phyloP scores from a whole-genome alignment of 2,329 filamentous ascomycete genomes.

The Dendryphion nanum region DNA sequence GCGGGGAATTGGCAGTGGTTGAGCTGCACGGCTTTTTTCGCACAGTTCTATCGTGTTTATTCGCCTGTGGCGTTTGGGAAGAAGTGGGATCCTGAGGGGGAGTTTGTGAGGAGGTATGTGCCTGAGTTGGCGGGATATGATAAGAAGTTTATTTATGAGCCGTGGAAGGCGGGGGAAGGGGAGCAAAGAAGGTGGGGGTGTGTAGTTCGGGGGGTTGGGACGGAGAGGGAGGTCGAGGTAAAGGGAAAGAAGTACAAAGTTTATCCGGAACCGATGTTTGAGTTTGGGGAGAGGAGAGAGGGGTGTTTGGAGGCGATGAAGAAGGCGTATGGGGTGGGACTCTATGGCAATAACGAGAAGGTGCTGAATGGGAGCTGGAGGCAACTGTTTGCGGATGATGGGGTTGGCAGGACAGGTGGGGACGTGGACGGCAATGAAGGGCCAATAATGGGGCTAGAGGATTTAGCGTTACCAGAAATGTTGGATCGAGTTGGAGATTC shows the following conservation, averaged over 20 bases:
- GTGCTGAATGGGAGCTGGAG: constrained; percentile 63
- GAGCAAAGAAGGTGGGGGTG: constrained; percentile 71
- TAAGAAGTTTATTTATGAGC: constrained; percentile 75
- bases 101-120: constrained; percentile 63
- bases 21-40: constrained; percentile 71
- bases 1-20: constrained; percentile 79
- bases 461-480: constrained; percentile 3
- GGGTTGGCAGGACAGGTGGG: constrained; percentile 46
- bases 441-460: constrained; percentile 33
- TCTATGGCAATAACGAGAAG: constrained; percentile 63
- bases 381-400: constrained; percentile 47
- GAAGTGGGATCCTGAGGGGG: constrained; percentile 71
- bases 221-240: constrained; percentile 21
- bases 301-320: constrained; percentile 69
- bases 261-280: constrained; percentile 77
- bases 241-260: constrained; percentile 42
- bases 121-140: constrained; percentile 64
- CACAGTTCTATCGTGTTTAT: constrained; percentile 70
- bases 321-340: constrained; percentile 62
- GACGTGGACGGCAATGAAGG: constrained; percentile 39
- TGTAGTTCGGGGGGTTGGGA: constrained; percentile 56
- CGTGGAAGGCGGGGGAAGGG: constrained; percentile 67
- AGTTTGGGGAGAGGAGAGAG: constrained; percentile 63
- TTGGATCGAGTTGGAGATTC: not conserved
- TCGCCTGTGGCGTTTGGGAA: constrained; percentile 69